Percentiles rank a stretch among this genome's conserved stretches.
These are phyloP conservation scores for Capsicum chinense DNA, from an alignment of 257 asterid species.

Conservation along the genomic window DNA sequence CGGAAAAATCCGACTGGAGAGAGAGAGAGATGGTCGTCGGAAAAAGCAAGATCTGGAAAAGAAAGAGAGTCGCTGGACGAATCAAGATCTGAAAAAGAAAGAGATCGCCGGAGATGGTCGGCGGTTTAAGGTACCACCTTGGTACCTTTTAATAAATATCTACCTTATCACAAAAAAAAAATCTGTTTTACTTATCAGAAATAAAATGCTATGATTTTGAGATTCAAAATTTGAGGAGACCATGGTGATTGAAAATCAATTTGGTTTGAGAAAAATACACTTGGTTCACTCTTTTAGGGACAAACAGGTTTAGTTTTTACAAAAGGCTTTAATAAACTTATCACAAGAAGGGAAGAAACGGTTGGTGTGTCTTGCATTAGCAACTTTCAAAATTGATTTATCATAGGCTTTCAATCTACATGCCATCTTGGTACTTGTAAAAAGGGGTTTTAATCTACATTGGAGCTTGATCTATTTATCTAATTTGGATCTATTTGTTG, in stretches of 20 bases:
- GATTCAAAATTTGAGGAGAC: slow-evolving; percentile 8
- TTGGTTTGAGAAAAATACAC: slow-evolving; percentile 8
- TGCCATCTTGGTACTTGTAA: background rate
- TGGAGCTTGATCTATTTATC: background rate
- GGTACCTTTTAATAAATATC: too few species aligned
- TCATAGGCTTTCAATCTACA: background rate
- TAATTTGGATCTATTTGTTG: background rate
- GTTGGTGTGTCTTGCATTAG: background rate
- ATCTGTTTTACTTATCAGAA: background rate
- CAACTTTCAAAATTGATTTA: background rate
- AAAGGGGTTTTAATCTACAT: background rate
- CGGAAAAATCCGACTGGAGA: too few species aligned
- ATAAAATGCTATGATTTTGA: slow-evolving; percentile 12
- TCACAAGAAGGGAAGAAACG: background rate
- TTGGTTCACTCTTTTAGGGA: background rate
- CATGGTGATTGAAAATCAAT: background rate
- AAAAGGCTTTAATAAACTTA: background rate
- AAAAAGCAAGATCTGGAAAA: too few species aligned
- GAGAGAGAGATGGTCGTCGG: too few species aligned
- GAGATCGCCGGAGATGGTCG: too few species aligned
- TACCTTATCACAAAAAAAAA: too few species aligned
- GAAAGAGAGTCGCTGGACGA: too few species aligned
- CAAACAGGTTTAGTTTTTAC: background rate
- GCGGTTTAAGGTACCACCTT: too few species aligned
- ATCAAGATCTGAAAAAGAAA: too few species aligned